Evolutionary conservation across 441 rosid species (phyloP), one percentile per base, ranked within the genome.

Genomic region (Arabidopsis lyrata): DNA sequence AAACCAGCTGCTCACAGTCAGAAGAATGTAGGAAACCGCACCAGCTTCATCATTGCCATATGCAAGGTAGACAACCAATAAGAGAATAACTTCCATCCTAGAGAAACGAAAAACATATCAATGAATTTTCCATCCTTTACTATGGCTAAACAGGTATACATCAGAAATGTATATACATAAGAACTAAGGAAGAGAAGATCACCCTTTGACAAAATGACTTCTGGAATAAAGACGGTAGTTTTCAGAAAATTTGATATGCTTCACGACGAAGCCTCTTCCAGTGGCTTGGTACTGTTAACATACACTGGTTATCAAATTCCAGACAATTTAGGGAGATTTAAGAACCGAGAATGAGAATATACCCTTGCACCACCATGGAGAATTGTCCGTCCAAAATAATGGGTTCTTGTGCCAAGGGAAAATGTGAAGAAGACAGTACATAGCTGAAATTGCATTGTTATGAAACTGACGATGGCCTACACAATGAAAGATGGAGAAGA

Each of bases 281-380:
- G 99, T 96, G 63, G 99, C 96, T 88, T 89, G 97, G 68, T 96
- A 93, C 98, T 96, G 88, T 80, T 66, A 63, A 72, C 63, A 67
- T 82, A 78, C 32, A 82, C 20, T 58, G 9, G 36, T 70, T 64
- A 76, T 49, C 58, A 67, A 45, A 65, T 78, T 61, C 59, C 63
- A 67, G 27, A 41, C 20, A 56, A 67, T 22, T 36, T 32, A 72
- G 47, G 62, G 57, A 14, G 41, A 63, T 45, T 45, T 35, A 45
- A 54, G 32, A 39, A 49, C 50, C 15, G 22, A 77, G 67, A 56
- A 58, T 70, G n/a, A 78, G 66, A 74, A 75, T 79, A 59, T 84
- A 93, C 99, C 86, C 96, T 84, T 52, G 98, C 99, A 71, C 99
- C 98, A 64, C 99, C 99, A 82, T 96, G 99, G 78, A 93, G 98